Evolutionary conservation across 208 protist species (phyloP), one percentile per base, ranked within the genome.

Genomic region (Leishmania major): DNA sequence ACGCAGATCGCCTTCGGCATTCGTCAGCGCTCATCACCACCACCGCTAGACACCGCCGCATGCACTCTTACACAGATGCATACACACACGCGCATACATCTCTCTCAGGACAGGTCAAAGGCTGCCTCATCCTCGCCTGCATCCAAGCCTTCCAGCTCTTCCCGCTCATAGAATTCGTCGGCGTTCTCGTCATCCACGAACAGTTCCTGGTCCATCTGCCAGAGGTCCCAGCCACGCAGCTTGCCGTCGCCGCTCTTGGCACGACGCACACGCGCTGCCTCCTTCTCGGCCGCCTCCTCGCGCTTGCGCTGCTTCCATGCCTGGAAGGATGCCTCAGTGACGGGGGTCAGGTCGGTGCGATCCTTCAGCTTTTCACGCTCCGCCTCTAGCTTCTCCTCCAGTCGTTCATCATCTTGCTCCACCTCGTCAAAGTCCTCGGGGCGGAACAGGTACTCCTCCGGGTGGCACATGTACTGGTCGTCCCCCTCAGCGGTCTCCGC

Each of bases 401-500:
- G 89, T 3, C 95, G 89, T 28, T 86, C 86, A 15, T 97, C 94
- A 76, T 97, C 93, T 73, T 88, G 79, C 84, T 93, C 92, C 57
- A 97, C 92, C 75, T 96, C 93, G 13, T 97, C 95, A 76, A 97
- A 97, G 88, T 98, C 95, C 74, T 97, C 95, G 25, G 95, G 92
- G 22, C 90, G 90, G 87, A 96, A 98, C 25, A 98, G 91, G 84
- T 98, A 98, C 28, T 95, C 91, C 5, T 96, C 95, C 0, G 95
- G 92, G 71, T 90, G 87, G 80, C 87, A 94, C 70, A 91, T 86
- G 70, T 92, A 87, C 49, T 82, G 87, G 55, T 91, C 89, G 17
- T 82, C 87, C n/a, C 79, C 87, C 35, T 86, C 87, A 66, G 35
- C 80, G 15, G 70, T 69, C 10, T 51, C 75, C 40, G 47, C 74